Percentiles rank a stretch among this genome's conserved stretches.
Conservation (phyloP, 192 early-diverging fungal genomes). For the Fimicolochytrium jonesii region DNA sequence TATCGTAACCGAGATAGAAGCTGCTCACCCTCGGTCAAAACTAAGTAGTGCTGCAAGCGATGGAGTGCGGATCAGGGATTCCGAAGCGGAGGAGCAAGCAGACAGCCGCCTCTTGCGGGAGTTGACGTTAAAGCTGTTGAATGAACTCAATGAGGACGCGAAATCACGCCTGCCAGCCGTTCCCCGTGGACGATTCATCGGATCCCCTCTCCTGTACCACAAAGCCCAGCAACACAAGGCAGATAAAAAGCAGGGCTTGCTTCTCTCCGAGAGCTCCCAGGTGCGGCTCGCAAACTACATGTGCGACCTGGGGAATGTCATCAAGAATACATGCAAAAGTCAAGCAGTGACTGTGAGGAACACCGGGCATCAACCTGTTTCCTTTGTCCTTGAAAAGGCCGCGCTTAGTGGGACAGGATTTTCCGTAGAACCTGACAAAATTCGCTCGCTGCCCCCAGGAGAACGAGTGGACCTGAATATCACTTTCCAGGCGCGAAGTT, state of each 20-base stretch:
- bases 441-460: constrained; percentile 40
- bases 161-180: constrained; percentile 5
- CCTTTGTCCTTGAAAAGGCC: constrained; percentile 38
- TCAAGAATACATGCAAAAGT: constrained; percentile 43
- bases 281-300: constrained; percentile 43
- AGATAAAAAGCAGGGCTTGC: constrained; percentile 29
- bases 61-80: constrained; percentile 2
- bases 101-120: constrained; percentile 39
- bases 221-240: constrained; percentile 28
- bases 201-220: constrained; percentile 42
- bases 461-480: constrained; percentile 42
- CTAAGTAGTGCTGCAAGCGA: background rate
- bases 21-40: constrained; percentile 1
- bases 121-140: constrained; percentile 37
- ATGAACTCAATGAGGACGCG: constrained; percentile 32
- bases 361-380: constrained; percentile 30
- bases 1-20: constrained; percentile 12
- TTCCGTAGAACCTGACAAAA: constrained; percentile 51
- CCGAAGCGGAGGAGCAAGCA: constrained; percentile 35
- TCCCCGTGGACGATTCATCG: constrained; percentile 39
- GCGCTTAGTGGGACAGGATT: constrained; percentile 42
- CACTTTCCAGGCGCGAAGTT: constrained; percentile 38
- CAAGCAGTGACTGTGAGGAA: constrained; percentile 44
- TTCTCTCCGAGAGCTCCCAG: constrained; percentile 38
- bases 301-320: constrained; percentile 56